Evolutionary conservation across 352 stramenopile genomes (phyloP).

Genomic region (Peronospora belbahrii): DNA sequence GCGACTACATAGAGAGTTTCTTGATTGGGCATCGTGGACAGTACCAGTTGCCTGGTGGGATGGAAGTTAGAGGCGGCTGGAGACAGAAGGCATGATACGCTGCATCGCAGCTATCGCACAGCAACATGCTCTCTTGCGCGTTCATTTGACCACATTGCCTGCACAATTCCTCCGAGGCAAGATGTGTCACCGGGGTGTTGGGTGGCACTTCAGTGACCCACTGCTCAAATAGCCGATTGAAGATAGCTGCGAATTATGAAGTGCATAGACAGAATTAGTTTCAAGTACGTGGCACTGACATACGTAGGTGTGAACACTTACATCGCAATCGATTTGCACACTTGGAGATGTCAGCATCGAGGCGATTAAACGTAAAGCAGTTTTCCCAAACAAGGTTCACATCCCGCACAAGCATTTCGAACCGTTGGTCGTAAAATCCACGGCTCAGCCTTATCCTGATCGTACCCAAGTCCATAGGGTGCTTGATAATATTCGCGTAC

Average conservation of each 20-base stretch:
- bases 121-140: slow-evolving; percentile 62
- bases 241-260: slow-evolving; percentile 48
- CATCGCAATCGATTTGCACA: slow-evolving; percentile 68
- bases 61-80: slow-evolving; percentile 43
- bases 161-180: slow-evolving; percentile 68
- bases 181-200: slow-evolving; percentile 40
- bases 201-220: slow-evolving; percentile 52
- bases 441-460: slow-evolving; percentile 68
- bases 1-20: slow-evolving; percentile 27
- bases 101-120: slow-evolving; percentile 81
- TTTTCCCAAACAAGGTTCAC: slow-evolving; percentile 80
- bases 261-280: slow-evolving; percentile 8
- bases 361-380: slow-evolving; percentile 77
- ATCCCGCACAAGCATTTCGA: slow-evolving; percentile 48
- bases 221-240: slow-evolving; percentile 68
- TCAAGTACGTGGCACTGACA: background rate
- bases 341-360: slow-evolving; percentile 75
- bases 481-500: slow-evolving; percentile 60
- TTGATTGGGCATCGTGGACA: slow-evolving; percentile 60
- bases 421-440: slow-evolving; percentile 54
- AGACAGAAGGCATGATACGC: slow-evolving; percentile 82
- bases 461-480: slow-evolving; percentile 90
- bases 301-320: slow-evolving; percentile 26
- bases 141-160: slow-evolving; percentile 57
- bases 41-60: slow-evolving; percentile 75